Evolutionary conservation across 1,139 yeast species (phyloP), one percentile per base, ranked within the genome.

Genomic region (Saccharomycopsis hybrid): DNA sequence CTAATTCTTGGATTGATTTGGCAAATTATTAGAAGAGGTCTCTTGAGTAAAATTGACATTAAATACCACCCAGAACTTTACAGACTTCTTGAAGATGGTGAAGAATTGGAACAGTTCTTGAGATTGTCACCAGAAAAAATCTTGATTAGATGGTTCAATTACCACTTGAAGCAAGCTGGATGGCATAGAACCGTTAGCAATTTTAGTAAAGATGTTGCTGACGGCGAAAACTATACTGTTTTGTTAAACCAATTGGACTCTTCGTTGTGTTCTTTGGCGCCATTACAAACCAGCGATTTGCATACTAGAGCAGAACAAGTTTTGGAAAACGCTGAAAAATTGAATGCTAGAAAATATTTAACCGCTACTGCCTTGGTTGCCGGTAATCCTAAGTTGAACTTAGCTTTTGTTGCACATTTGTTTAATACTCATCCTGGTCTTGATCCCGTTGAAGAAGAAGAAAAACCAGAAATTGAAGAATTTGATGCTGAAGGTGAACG

Each of bases 401-500:
- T 92, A 67, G 97, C 98, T 1, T 92, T 92, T 66, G 97, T 92
- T 53, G 98, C 98, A 42, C 95, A 92, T 65, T 74, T 92, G 63
- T 92, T 92, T 76, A 92, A 92, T 71, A 90, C 96, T 3, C 82
- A 88, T 62, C 99, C 99, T 48, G 97, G 98, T 48, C 77, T 92
- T 60, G 97, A 89, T 56, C 97, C 98, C 55, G 79, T 92, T 58
- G 95, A 88, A 63, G 98, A 92, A 67, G 79, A 76, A 54, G 98
- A 92, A 65, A 84, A 82, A 61, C 85, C 86, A 31, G 94, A 84
- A 62, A 86, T 90, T 59, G 85, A 80, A 62, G 98, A 89, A 59
- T 92, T 94, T 62, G 99, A 92, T 65, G 98, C 98, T 18, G 98
- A 94, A 70, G 99, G 99, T 56, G 99, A 92, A 71, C 85, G 98